Evolutionary conservation across 352 stramenopile species (phyloP).

Genomic region (Elongisporangium undulatum): DNA sequence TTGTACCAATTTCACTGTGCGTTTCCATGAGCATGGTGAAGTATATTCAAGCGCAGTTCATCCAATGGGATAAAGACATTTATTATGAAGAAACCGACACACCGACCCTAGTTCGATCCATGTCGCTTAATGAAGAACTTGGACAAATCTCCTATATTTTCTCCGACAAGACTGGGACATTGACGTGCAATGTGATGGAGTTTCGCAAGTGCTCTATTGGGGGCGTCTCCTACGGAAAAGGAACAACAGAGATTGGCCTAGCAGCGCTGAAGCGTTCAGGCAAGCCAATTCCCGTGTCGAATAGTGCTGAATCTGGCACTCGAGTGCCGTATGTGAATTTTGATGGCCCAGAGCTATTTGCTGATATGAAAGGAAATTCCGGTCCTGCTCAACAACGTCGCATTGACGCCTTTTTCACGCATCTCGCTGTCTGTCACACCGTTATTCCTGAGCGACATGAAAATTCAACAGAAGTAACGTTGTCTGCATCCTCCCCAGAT

Average conservation of each 20-base stretch:
- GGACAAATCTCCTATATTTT: constrained; percentile 99
- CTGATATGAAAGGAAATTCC: constrained; percentile 56
- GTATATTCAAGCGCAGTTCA: constrained; percentile 92
- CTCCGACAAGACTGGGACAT: constrained; percentile 99
- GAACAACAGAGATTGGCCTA: constrained; percentile 79
- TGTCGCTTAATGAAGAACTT: constrained; percentile 93
- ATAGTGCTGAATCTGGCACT: background rate
- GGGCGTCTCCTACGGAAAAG: constrained; percentile 84
- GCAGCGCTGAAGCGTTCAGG: constrained; percentile 58
- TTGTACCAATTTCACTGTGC: constrained; percentile 97
- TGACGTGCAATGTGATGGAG: constrained; percentile 99
- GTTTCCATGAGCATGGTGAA: constrained; percentile 97
- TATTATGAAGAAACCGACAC: constrained; percentile 87
- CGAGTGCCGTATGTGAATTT: constrained; percentile 72
- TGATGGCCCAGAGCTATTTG: constrained; percentile 58
- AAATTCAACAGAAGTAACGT: constrained; percentile 49
- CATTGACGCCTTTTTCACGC: constrained; percentile 78
- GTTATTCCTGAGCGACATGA: constrained; percentile 95
- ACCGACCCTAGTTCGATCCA: constrained; percentile 88
- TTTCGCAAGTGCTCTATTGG: constrained; percentile 93
- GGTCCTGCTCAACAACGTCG: constrained; percentile 39
- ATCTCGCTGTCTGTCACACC: constrained; percentile 92
- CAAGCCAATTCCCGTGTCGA: constrained; percentile 39
- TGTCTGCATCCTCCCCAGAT: constrained; percentile 80
- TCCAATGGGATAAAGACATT: constrained; percentile 94